These are phyloP conservation scores for Jatropha podagrica DNA, from an alignment of 441 rosid genomes.

Conservation along the genomic window DNA sequence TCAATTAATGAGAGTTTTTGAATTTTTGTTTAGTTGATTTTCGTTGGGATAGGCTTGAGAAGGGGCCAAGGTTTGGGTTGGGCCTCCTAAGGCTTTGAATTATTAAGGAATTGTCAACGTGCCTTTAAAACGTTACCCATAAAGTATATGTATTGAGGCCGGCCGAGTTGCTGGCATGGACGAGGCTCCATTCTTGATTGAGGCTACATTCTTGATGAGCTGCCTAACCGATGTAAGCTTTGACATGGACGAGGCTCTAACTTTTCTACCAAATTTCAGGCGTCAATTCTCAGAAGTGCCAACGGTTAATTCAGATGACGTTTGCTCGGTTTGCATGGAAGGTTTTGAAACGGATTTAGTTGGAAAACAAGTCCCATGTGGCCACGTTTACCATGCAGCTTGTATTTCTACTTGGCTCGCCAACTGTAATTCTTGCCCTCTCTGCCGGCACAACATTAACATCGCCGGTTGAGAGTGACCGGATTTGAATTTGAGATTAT, in stretches of 20 bases:
- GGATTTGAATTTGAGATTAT: too few relatives aligned
- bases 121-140: too few relatives aligned
- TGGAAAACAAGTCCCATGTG: constrained; percentile 38
- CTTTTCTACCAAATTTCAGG: not conserved
- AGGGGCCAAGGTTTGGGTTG: too few relatives aligned
- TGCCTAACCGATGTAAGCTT: constrained; percentile 23
- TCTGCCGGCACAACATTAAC: constrained; percentile 39
- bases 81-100: too few relatives aligned
- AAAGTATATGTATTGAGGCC: too few relatives aligned
- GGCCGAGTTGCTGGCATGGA: too few relatives aligned
- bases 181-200: too few relatives aligned
- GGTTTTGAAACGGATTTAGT: constrained; percentile 16
- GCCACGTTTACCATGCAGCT: constrained; percentile 42
- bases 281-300: constrained; percentile 19
- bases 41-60: too few relatives aligned
- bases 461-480: constrained; percentile 14
- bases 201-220: not conserved
- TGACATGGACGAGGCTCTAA: constrained; percentile 42
- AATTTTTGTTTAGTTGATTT: too few relatives aligned
- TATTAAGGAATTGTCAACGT: too few relatives aligned
- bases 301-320: constrained; percentile 8
- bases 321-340: constrained; percentile 51
- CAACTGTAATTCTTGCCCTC: constrained; percentile 43
- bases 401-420: constrained; percentile 49
- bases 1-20: too few relatives aligned